Percentiles rank a stretch among this genome's conserved stretches.
phyloP scores from a whole-genome alignment of 495 filamentous ascomycete genomes.

The Xylaria cubensis region DNA sequence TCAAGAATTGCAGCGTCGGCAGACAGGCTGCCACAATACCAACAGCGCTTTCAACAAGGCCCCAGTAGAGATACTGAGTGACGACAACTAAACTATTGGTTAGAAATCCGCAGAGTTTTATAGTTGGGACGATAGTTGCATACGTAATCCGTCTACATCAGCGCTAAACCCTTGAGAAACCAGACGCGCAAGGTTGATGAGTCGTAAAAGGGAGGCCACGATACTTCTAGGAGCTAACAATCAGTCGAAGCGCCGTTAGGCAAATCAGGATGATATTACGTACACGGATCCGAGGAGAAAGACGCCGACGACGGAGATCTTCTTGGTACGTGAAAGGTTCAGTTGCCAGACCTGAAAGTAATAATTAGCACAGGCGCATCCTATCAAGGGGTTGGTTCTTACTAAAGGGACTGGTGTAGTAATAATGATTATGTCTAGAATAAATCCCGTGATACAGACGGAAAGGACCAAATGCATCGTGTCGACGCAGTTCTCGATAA shows the following conservation, averaged over 20 bases:
- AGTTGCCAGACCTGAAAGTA: constrained; percentile 36
- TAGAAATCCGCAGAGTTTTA: background rate
- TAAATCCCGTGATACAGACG: constrained; percentile 33
- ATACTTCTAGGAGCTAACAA: background rate
- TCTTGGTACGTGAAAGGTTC: constrained; percentile 30
- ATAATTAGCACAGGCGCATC: background rate
- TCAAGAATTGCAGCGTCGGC: background rate
- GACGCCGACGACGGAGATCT: constrained; percentile 28
- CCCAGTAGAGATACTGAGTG: background rate
- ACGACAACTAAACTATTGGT: background rate
- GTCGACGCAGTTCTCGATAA: constrained; percentile 30
- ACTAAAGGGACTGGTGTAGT: constrained; percentile 37
- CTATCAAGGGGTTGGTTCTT: constrained; percentile 13
- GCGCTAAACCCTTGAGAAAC: background rate
- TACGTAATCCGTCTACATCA: background rate
- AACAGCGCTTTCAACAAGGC: background rate
- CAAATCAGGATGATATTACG: background rate
- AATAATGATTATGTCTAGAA: constrained; percentile 36
- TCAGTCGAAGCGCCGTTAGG: background rate
- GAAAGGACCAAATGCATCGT: constrained; percentile 26
- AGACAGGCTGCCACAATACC: background rate
- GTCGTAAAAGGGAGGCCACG: background rate
- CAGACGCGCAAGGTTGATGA: background rate
- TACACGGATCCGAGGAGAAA: constrained; percentile 34
- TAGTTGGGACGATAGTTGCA: background rate